Evolutionary conservation across 1,284 basidiomycete genomes (phyloP).

Genomic region (Rhodotorula sp.): DNA sequence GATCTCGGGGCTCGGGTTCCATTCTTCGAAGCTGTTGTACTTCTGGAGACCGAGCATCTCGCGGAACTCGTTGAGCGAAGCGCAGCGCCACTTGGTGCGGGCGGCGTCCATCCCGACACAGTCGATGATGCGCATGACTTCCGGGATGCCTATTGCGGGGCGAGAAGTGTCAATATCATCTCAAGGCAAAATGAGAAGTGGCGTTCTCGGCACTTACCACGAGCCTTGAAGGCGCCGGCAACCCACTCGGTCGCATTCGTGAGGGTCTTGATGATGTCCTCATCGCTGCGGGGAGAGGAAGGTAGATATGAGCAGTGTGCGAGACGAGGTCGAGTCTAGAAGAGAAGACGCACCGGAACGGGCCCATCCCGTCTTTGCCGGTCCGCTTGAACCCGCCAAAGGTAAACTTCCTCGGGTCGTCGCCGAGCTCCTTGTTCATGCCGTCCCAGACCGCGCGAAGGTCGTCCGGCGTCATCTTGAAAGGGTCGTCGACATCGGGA

Average conservation of each 20-base stretch:
- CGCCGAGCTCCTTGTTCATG: slow-evolving; percentile 45
- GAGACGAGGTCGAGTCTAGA: too few relatives aligned
- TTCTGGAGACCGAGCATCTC: slow-evolving; percentile 40
- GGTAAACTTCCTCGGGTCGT: slow-evolving; percentile 64
- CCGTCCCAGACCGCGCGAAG: slow-evolving; percentile 56
- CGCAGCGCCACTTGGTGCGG: slow-evolving; percentile 65
- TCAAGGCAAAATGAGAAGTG: slow-evolving; percentile 26
- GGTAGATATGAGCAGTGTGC: slow-evolving; percentile 25
- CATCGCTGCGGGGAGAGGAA: slow-evolving; percentile 55
- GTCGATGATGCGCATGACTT: slow-evolving; percentile 70
- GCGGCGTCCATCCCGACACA: slow-evolving; percentile 45
- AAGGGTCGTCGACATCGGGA: too few relatives aligned
- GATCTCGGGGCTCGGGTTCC: slow-evolving; percentile 73
- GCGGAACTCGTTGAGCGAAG: slow-evolving; percentile 71
- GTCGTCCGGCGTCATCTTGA: slow-evolving; percentile 58
- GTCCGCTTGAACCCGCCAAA: slow-evolving; percentile 61
- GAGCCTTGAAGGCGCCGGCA: slow-evolving; percentile 73
- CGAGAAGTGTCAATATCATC: too few relatives aligned
- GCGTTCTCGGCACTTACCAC: slow-evolving; percentile 65
- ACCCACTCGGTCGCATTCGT: slow-evolving; percentile 68
- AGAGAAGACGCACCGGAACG: slow-evolving; percentile 18
- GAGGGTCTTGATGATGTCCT: slow-evolving; percentile 67
- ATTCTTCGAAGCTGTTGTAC: slow-evolving; percentile 55
- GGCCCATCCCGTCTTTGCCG: slow-evolving; percentile 52
- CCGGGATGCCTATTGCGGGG: slow-evolving; percentile 59